A percentile compares a stretch with the other conserved stretches of the same genome.
phyloP scores from a whole-genome alignment of 345 rosid genomes.

The Noccaea caerulescens region DNA sequence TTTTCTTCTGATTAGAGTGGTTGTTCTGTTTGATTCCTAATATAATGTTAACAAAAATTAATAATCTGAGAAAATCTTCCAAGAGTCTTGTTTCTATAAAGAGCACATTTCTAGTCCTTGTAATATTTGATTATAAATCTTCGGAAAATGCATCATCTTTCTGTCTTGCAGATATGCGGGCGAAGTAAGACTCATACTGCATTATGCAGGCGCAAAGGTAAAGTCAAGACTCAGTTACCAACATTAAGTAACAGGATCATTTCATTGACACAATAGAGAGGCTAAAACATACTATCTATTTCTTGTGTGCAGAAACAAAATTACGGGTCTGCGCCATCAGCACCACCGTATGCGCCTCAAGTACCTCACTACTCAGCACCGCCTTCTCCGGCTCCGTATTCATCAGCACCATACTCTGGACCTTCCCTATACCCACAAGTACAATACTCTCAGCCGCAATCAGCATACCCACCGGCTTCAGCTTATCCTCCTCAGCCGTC shows the following conservation, averaged over 20 bases:
- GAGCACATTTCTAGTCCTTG: not conserved
- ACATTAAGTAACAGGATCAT: not conserved
- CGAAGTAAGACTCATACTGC: slow-evolving; percentile 73
- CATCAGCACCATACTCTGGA: slow-evolving; percentile 43
- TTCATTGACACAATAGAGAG: not conserved
- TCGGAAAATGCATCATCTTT: slow-evolving; percentile 26
- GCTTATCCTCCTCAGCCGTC: slow-evolving; percentile 53
- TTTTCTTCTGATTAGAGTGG: not conserved
- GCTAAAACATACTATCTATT: slow-evolving; percentile 9
- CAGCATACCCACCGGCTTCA: slow-evolving; percentile 47
- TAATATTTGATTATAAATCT: not conserved
- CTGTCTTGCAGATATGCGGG: slow-evolving; percentile 71
- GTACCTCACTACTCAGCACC: slow-evolving; percentile 46
- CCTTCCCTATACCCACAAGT: slow-evolving; percentile 44
- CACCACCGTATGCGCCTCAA: slow-evolving; percentile 54
- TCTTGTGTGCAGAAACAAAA: slow-evolving; percentile 53
- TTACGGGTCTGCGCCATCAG: slow-evolving; percentile 46
- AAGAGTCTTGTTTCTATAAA: slow-evolving; percentile 5
- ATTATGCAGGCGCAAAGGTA: slow-evolving; percentile 68
- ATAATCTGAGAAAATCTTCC: not conserved
- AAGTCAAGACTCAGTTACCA: slow-evolving; percentile 16
- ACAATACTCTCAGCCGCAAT: slow-evolving; percentile 45
- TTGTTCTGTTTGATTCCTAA: not conserved
- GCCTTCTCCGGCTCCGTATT: slow-evolving; percentile 44
- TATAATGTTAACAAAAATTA: not conserved